These are phyloP conservation scores for Lactifluus pinguis DNA, from an alignment of 768 basidiomycete genomes.

Conservation along the genomic window DNA sequence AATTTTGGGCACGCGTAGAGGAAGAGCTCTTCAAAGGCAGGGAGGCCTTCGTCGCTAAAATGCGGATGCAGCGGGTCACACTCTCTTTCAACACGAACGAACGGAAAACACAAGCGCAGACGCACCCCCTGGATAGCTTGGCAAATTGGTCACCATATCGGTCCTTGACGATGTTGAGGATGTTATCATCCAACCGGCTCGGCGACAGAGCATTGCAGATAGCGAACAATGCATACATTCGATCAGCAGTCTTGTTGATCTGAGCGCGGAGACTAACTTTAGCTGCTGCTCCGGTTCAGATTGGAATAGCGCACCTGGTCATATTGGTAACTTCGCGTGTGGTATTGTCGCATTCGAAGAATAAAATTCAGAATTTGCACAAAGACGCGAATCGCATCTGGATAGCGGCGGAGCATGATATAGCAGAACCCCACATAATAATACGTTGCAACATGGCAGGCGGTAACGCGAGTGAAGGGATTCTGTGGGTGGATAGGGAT, in stretches of 20 bases:
- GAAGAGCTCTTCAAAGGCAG: constrained; percentile 89
- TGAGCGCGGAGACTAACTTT: constrained; percentile 23
- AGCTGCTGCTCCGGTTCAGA: not conserved
- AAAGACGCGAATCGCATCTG: constrained; percentile 92
- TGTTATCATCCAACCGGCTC: constrained; percentile 87
- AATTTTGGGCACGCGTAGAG: constrained; percentile 93
- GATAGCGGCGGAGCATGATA: constrained; percentile 87
- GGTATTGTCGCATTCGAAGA: constrained; percentile 92
- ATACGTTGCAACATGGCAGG: constrained; percentile 92
- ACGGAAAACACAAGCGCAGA: constrained; percentile 15
- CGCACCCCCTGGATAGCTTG: constrained; percentile 79
- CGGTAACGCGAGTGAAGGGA: constrained; percentile 88
- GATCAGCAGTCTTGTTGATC: constrained; percentile 96
- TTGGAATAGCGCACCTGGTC: constrained; percentile 62
- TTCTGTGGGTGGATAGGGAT: constrained; percentile 33
- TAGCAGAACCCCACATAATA: constrained; percentile 98
- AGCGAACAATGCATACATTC: constrained; percentile 95
- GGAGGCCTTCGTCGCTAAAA: constrained; percentile 56
- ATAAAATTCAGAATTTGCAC: constrained; percentile 92
- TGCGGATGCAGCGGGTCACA: not conserved
- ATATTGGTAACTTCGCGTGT: constrained; percentile 93
- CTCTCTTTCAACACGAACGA: not conserved
- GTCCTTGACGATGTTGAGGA: constrained; percentile 88
- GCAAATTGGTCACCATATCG: constrained; percentile 85
- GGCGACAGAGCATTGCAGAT: constrained; percentile 91